Conservation (phyloP, 352 stramenopile species). For the Phytophthora cryptogea region DNA sequence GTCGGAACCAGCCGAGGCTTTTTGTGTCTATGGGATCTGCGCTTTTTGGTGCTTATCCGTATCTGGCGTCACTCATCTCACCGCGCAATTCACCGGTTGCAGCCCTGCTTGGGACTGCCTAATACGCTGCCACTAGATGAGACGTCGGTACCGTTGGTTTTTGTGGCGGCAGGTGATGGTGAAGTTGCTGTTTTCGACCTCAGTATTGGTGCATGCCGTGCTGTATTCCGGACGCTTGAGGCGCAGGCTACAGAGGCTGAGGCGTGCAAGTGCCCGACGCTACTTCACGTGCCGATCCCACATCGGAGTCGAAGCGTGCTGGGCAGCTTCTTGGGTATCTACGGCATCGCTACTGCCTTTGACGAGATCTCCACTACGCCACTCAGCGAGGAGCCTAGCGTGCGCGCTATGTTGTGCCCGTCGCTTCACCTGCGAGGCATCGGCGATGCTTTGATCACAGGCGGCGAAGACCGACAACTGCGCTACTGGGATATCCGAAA, state of each 20-base stretch:
- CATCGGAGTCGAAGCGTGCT: conserved; percentile 73
- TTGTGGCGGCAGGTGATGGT: conserved; percentile 93
- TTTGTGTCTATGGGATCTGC: conserved; percentile 96
- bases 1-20: conserved; percentile 95
- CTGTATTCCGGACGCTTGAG: conserved; percentile 92
- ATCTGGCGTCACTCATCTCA: conserved; percentile 96
- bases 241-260: conserved; percentile 76
- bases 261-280: conserved; percentile 70
- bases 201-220: conserved; percentile 89
- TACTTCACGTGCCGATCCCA: conserved; percentile 77
- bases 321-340: conserved; percentile 79
- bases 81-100: conserved; percentile 88
- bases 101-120: conserved; percentile 81
- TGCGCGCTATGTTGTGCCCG: conserved; percentile 89
- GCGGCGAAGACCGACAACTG: conserved; percentile 94
- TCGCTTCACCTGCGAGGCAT: conserved; percentile 87
- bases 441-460: conserved; percentile 91
- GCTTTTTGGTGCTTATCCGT: conserved; percentile 95
- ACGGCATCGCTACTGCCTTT: conserved; percentile 79
- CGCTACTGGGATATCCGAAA: conserved; percentile 97
- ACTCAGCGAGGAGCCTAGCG: conserved; percentile 77
- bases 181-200: conserved; percentile 91
- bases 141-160: conserved; percentile 90
- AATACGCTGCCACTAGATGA: conserved; percentile 75
- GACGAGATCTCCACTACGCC: conserved; percentile 81